Evolutionary conservation across 2,329 filamentous ascomycete species (phyloP), one percentile per base, ranked within the genome.

Genomic region (Pseudogymnoascus sp.): DNA sequence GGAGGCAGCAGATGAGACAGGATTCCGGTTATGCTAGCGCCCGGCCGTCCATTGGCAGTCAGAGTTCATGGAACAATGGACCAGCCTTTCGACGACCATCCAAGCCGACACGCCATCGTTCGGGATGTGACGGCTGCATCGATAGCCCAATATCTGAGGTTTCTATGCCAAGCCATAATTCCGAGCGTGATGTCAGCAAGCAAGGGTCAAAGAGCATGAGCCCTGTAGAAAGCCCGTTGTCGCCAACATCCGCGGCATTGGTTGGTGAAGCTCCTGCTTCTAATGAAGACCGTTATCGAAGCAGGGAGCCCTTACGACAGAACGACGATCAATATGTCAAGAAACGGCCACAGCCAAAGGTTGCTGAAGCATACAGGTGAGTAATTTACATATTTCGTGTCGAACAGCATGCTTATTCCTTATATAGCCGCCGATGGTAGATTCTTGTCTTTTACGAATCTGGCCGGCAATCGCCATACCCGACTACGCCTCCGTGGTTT

Each of bases 391-490:
- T 18, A 18, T n/a, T 34, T 56, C 8, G 28, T 34, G 10, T 36
- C 28, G 14, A 16, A 56, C 16, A 21, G 28, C n/a, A 56, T 56
- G 11, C 50, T 56, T 34, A 56, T 56, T 56, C 16, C 5, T 18
- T 34, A 21, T 21, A 16, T 63, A 74, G 72, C 59, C 76, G 76
- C 63, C 76, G 76, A 56, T 78, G 76, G 76, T 78, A 69, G 74
- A 53, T 25, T 56, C 28, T 7, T 21, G 5, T 16, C 10, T 14
- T 56, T 7, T 21, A 2, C 50, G 10, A 28, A 31, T 53, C 14
- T 2, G 28, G 28, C 11, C 25, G 21, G 18, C 50, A 7, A 18
- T 12, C n/a, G 10, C 50, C 25, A 34, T 2, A 5, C 28, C n/a
- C 1, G 8, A 56, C n/a, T 18, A 56, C 50, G 34, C 21, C 14